Evolutionary conservation across 495 filamentous ascomycete genomes (phyloP), one percentile per base, ranked within the genome.

Genomic region (Aspergillus kassunensis): DNA sequence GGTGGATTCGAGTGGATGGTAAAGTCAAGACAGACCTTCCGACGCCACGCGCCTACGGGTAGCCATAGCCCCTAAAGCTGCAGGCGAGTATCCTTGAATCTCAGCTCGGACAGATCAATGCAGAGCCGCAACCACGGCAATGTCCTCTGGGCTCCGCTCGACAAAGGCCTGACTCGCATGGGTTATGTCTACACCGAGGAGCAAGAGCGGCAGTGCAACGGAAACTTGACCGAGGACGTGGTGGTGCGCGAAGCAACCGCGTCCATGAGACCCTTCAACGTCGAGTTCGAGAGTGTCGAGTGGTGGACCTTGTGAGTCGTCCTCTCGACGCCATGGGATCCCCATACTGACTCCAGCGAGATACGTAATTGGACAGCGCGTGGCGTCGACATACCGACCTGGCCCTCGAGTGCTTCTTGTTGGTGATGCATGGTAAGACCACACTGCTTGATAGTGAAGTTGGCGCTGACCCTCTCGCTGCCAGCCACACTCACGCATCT

Each of bases 281-380:
- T 80, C 21, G 53, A 64, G 5, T 74, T 78, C 37, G 65, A 71
- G 33, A 59, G 65, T 19, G 73, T 80, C 0, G 68, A 80, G 39
- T 80, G 77, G 80, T 81, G 72, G 71, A 81, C 78, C 1, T 65
- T 80, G 23, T 81, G 80, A 6, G 36, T 18, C 4, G 8, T 11
- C 7, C 36, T 19, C n/a, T 18, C 4, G 20, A 40, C 34, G 29
- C 29, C 29, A n/a, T n/a, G n/a, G 29, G 29, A 30, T 30, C 12
- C 6, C 29, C 12, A 30, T 30, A 31, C 12, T 31, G 12, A 31
- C 29, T 6, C 29, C 29, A n/a, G n/a, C n/a, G n/a, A 37, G 34
- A 5, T 81, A 81, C 51, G 71, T 67, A 1, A 78, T 81, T 23
- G 74, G 77, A 1, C 79, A 46, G 44, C 44, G 44, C 27, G 60